A percentile compares a stretch with the other conserved stretches of the same genome.
phyloP scores from a whole-genome alignment of 2,329 filamentous ascomycete species.

The Ceratocystis diversiconidia region DNA sequence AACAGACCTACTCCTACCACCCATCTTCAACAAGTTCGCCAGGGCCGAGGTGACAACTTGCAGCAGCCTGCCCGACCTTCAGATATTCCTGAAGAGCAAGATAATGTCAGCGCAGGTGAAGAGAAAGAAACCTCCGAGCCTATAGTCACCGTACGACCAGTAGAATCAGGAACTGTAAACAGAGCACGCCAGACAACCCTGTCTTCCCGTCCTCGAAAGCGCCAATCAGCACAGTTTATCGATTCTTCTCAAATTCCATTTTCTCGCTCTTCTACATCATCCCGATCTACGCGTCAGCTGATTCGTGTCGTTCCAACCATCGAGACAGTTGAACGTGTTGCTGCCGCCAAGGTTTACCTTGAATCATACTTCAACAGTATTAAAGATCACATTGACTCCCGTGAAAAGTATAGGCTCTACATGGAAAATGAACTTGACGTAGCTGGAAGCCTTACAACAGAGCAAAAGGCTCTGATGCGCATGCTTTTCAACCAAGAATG shows the following conservation, averaged over 20 bases:
- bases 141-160: not conserved
- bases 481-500: slow-evolving; percentile 52
- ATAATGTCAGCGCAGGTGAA: not conserved
- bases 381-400: slow-evolving; percentile 32
- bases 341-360: slow-evolving; percentile 71
- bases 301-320: slow-evolving; percentile 24
- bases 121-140: not conserved
- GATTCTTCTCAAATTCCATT: not conserved
- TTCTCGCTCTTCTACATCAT: not conserved
- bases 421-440: slow-evolving; percentile 40
- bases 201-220: not conserved
- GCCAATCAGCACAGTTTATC: not conserved
- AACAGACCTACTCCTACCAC: not conserved
- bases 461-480: slow-evolving; percentile 41
- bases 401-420: slow-evolving; percentile 25
- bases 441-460: slow-evolving; percentile 35
- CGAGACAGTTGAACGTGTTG: slow-evolving; percentile 58
- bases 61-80: not conserved
- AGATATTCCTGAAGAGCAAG: not conserved
- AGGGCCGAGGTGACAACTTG: not conserved
- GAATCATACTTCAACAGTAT: slow-evolving; percentile 73
- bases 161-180: slow-evolving; percentile 7
- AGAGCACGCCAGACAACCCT: not conserved
- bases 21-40: slow-evolving; percentile 2
- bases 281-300: not conserved